Evolutionary conservation across 2,329 filamentous ascomycete species (phyloP), one percentile per base, ranked within the genome.

Genomic region (Cladosporium oxysporum): DNA sequence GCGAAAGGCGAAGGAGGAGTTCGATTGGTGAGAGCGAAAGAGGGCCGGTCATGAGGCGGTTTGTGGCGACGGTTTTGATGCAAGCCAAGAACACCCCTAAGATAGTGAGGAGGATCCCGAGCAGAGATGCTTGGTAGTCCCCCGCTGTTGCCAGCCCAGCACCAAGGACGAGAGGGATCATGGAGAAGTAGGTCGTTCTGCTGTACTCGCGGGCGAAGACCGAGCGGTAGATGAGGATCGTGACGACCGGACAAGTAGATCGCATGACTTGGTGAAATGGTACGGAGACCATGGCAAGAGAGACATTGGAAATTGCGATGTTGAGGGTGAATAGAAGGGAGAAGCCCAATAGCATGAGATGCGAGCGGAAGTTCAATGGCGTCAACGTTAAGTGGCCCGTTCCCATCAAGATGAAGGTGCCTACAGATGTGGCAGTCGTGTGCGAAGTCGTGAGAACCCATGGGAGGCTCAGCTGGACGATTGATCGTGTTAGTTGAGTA

Each of bases 231-330:
- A 89, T 87, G 68, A 87, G 75, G 65, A 88, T 84, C 62, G 87
- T 87, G 74, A 88, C 86, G 71, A 88, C 82, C 31, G 87, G 87
- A 67, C 83, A 85, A 23, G 86, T 85, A 67, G 87, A 87, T 69
- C 87, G 83, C 76, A 88, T 83, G 66, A 87, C 86, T 75, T 89
- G 87, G 75, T 88, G 87, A 76, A 89, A 89, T 2, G 87, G 84
- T n/a, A 89, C 84, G 0, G 87, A 88, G 44, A 87, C 86, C 82
- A 87, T 74, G n/a, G 73, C 68, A 2, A 88, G 80, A n/a, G 86
- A 88, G 28, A 87, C 80, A 76, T 88, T 88, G n/a, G 85, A 87
- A 55, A 87, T 83, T 66, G 86, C 86, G 70, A 88, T 88, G 76
- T 88, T 88, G 74, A 86, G 80, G 18, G 86, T 88, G 76, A 87